phyloP scores from a whole-genome alignment of 192 early-diverging fungal species.

The Rhizoclosmatium sp. region DNA sequence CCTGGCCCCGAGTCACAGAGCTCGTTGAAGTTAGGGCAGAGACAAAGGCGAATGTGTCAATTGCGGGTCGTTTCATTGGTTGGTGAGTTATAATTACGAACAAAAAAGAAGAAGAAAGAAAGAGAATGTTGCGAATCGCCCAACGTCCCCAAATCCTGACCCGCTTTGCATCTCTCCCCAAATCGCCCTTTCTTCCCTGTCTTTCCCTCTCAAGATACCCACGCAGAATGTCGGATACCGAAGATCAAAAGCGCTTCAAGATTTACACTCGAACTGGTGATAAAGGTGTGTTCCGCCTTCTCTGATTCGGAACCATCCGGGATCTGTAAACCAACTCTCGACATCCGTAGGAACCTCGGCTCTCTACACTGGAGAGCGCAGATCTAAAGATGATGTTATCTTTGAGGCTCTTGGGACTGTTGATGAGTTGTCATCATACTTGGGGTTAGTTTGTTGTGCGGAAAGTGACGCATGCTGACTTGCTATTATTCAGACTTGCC shows the following conservation, averaged over 20 bases:
- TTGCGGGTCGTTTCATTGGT: background rate
- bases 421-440: constrained; percentile 81
- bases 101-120: background rate
- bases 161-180: background rate
- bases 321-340: background rate
- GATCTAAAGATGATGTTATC: constrained; percentile 84
- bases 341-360: constrained; percentile 73
- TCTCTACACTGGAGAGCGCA: constrained; percentile 89
- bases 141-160: background rate
- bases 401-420: constrained; percentile 92
- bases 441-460: constrained; percentile 58
- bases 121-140: background rate
- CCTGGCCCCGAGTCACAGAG: background rate
- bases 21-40: background rate
- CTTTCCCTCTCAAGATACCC: background rate
- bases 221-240: background rate
- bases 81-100: background rate
- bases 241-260: constrained; percentile 52
- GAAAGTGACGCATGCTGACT: constrained; percentile 26
- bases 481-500: constrained; percentile 48
- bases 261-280: constrained; percentile 97
- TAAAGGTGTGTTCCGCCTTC: constrained; percentile 63
- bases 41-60: background rate
- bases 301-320: background rate
- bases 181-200: background rate